These are phyloP conservation scores for Sechiopsis laciniata DNA, from an alignment of 306 rosid species.

Conservation along the genomic window DNA sequence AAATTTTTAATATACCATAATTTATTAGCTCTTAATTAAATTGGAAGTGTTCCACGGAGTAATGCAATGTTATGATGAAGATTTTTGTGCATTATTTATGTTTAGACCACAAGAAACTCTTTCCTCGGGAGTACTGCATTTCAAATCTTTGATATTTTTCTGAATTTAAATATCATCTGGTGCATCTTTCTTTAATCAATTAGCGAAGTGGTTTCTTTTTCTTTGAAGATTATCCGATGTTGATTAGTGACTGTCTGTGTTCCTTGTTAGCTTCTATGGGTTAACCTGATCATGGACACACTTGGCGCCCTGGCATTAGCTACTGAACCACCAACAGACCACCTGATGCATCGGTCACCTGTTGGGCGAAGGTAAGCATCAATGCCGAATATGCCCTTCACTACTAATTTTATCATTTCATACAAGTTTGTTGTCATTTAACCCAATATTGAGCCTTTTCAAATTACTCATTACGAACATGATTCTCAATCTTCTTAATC, in stretches of 20 bases:
- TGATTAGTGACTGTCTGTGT: constrained; percentile 23
- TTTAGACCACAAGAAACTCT: background rate
- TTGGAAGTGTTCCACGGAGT: background rate
- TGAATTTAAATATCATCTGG: background rate
- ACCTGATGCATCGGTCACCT: constrained; percentile 75
- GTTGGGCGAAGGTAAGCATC: constrained; percentile 86
- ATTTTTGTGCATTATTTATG: background rate
- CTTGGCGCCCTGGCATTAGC: constrained; percentile 98
- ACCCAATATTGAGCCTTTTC: background rate
- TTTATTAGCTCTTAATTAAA: background rate
- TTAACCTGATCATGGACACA: constrained; percentile 96
- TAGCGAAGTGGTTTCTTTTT: background rate
- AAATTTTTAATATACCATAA: background rate
- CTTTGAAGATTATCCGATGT: background rate
- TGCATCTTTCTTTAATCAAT: background rate
- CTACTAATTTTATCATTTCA: background rate
- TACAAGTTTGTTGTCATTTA: background rate
- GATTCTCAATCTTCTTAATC: background rate
- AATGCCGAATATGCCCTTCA: constrained; percentile 3
- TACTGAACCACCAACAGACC: constrained; percentile 93
- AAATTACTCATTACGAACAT: background rate
- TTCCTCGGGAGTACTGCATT: background rate
- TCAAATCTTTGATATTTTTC: constrained; percentile 8
- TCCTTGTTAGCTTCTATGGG: constrained; percentile 82
- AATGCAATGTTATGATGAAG: background rate